These are phyloP conservation scores for Blastomyces silverae DNA, from an alignment of 2,329 filamentous ascomycete genomes.

Conservation along the genomic window DNA sequence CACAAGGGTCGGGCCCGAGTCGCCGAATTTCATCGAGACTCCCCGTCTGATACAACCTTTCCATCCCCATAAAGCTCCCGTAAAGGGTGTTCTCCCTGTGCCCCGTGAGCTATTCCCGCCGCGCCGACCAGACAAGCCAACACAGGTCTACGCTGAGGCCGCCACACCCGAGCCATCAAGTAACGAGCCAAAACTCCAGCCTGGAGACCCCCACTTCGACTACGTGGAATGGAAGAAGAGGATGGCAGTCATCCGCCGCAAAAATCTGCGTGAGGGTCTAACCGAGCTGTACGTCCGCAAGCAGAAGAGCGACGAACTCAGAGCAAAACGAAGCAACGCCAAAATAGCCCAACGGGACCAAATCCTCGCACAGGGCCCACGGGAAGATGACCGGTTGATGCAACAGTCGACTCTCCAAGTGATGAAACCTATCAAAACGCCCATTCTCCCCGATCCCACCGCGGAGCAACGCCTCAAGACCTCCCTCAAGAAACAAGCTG, in stretches of 20 bases:
- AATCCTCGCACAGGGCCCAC: conserved; percentile 57
- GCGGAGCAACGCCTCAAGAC: conserved; percentile 52
- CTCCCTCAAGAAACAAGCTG: conserved; percentile 35
- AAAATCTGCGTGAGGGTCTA: conserved; percentile 66
- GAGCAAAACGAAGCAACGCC: conserved; percentile 39
- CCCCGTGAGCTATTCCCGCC: conserved; percentile 72
- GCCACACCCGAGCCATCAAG: conserved; percentile 51
- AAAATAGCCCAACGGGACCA: conserved; percentile 48
- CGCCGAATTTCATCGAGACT: conserved; percentile 77
- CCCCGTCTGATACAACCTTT: conserved; percentile 68
- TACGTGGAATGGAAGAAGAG: conserved; percentile 60
- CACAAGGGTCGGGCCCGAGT: conserved; percentile 58
- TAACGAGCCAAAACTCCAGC: conserved; percentile 28
- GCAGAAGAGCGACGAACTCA: conserved; percentile 34
- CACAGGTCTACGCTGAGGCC: conserved; percentile 53
- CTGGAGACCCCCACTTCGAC: conserved; percentile 41
- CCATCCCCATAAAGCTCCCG: conserved; percentile 40
- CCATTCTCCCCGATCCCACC: conserved; percentile 55
- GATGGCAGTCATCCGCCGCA: conserved; percentile 65
- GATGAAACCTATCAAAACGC: conserved; percentile 45
- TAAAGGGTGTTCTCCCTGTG: conserved; percentile 75
- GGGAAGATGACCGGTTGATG: conserved; percentile 70
- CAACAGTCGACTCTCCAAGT: conserved; percentile 56
- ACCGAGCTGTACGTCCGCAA: conserved; percentile 63
- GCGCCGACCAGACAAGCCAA: conserved; percentile 55